Evolutionary conservation across 2,329 filamentous ascomycete species (phyloP), one percentile per base, ranked within the genome.

Genomic region (Xylariomycetidae sp.): DNA sequence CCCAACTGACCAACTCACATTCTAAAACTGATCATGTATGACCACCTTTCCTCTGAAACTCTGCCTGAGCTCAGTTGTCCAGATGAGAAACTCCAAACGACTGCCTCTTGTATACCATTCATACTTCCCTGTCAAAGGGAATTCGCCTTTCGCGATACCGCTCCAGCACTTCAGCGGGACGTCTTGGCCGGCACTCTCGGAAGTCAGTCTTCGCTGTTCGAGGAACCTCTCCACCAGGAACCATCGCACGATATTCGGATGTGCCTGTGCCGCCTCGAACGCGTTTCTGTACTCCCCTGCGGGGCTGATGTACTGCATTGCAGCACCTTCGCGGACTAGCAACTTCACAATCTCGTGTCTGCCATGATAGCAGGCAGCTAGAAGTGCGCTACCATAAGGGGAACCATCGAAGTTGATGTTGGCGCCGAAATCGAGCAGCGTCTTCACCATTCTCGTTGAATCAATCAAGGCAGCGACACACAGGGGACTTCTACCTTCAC

Each of bases 71-170:
- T n/a, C n/a, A 23, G 22, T 23, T 23, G 29, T 32, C 19, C 25
- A 26, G 14, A 23, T 19, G 16, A 25, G 20, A 25, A 26, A 22
- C 15, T 18, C 20, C 24, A 15, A 40, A n/a, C n/a, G n/a, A n/a
- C n/a, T n/a, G n/a, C n/a, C n/a, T n/a, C n/a, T n/a, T n/a, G n/a
- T n/a, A n/a, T n/a, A n/a, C n/a, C n/a, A n/a, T n/a, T n/a, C n/a
- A n/a, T n/a, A n/a, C n/a, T n/a, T n/a, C n/a, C n/a, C n/a, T n/a
- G n/a, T n/a, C n/a, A n/a, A n/a, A n/a, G n/a, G n/a, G n/a, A n/a
- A n/a, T n/a, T n/a, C n/a, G n/a, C n/a, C n/a, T n/a, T n/a, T n/a
- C n/a, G n/a, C 12, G n/a, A 25, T 25, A 6, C 24, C 24, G 15
- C 24, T 25, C 24, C 24, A 25, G n/a, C 15, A 14, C 12, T 12